Base-by-base conservation (phyloP, 2,329 filamentous ascomycete genomes). In the Epichloe gansuensis region DNA sequence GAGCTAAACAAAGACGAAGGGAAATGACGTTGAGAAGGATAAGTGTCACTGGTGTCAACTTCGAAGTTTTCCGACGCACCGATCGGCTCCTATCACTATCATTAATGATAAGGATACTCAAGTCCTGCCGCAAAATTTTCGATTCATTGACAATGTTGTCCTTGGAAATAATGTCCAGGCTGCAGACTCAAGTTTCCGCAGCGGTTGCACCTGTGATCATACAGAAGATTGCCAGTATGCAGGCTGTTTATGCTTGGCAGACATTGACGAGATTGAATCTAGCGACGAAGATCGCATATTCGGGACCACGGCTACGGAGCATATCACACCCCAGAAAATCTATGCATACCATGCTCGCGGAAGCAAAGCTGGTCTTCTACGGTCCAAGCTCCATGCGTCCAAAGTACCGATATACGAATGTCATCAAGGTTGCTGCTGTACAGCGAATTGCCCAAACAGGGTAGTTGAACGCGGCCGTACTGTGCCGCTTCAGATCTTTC, bases 331-430 rank as follows among this genome's bases (percentile, higher is more conserved):
- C 42, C 60, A 51, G 27, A 68, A 69, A 51, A 59, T 60, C 4
- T 87, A 87, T 55, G 82, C 84, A 0, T 91, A 91, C 62, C 76
- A 81, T 60, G 69, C 72, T 5, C 71, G 71, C 25, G 80, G 80
- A 0, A 58, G 60, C 11, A 75, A 74, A 52, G 71, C 71, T 1
- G 79, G 76, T 0, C 69, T 76, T 17, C 64, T 85, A 44, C 70
- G 78, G 17, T 70, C 71, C 27, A 71, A 71, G 43, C 69, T 78
- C 43, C 69, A 82, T 12, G 59, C 72, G 25, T 80, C 76, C 27
- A 73, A 76, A 40, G 65, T 75, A 36, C 79, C 84, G 0, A 85
- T 94, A 53, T 91, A 90, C 66, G 88, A 94, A 61, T 94, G 88
- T 63, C 88, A 93, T 59, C 70, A 75, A 2, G 77, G 75, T 8